Conservation (phyloP, 2,329 filamentous ascomycete genomes). For the Epicoccum sorghinum region DNA sequence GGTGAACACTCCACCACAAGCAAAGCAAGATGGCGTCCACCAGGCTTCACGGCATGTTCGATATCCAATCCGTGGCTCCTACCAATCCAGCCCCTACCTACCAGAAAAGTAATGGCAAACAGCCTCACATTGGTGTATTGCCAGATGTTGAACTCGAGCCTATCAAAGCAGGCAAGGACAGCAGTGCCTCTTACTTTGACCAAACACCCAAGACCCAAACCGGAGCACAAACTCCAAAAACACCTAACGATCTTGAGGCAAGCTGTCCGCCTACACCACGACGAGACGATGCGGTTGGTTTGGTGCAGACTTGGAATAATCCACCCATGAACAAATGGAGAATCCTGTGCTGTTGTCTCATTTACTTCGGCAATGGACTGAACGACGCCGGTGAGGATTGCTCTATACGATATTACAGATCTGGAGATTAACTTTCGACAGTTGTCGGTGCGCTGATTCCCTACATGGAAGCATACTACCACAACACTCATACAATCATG, state of each 20-base stretch:
- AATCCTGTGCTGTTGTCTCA: conserved; percentile 67
- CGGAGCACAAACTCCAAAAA: conserved; percentile 35
- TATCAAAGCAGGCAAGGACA: conserved; percentile 25
- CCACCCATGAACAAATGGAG: conserved; percentile 72
- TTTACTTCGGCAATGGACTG: conserved; percentile 72
- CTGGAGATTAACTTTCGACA: conserved; percentile 14
- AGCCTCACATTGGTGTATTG: conserved; percentile 25
- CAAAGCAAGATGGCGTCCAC: conserved; percentile 42
- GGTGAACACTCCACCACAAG: neutral
- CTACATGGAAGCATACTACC: conserved; percentile 77
- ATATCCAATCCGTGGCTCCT: conserved; percentile 48
- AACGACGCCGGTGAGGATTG: conserved; percentile 65
- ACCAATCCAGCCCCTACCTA: conserved; percentile 48
- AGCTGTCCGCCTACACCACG: conserved; percentile 59
- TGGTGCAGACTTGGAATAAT: conserved; percentile 64
- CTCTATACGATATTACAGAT: neutral
- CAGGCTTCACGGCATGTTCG: conserved; percentile 49
- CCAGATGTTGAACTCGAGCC: conserved; percentile 46
- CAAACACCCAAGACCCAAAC: conserved; percentile 6
- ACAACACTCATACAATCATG: conserved; percentile 77
- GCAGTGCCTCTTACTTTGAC: conserved; percentile 18
- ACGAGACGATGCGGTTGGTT: conserved; percentile 50
- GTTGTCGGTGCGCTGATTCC: conserved; percentile 79
- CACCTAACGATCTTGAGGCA: conserved; percentile 57
- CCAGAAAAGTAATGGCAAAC: conserved; percentile 30